Conservation (phyloP, 1,139 yeast species). For the Lodderomyces theae region DNA sequence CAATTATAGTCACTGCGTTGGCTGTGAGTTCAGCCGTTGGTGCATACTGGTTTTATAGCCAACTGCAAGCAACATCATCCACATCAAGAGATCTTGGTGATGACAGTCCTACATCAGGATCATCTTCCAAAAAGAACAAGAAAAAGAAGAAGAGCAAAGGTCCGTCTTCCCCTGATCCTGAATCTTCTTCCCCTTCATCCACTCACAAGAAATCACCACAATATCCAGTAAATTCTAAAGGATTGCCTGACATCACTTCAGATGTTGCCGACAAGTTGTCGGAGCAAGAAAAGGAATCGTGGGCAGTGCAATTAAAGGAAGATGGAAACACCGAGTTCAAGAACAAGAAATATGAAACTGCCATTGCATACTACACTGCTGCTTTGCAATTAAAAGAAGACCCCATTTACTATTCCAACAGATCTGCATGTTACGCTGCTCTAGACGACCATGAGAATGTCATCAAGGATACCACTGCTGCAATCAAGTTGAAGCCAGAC, state of each 20-base stretch:
- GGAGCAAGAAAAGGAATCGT: slow-evolving; percentile 56
- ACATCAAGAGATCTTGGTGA: slow-evolving; percentile 5
- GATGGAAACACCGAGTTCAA: slow-evolving; percentile 85
- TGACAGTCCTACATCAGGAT: neutral
- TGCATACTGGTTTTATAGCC: slow-evolving; percentile 53
- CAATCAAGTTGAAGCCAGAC: slow-evolving; percentile 81
- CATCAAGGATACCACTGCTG: slow-evolving; percentile 81
- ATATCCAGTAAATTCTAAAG: slow-evolving; percentile 26
- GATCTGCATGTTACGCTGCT: slow-evolving; percentile 93
- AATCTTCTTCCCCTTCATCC: neutral
- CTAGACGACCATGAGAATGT: slow-evolving; percentile 77
- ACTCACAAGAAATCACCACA: slow-evolving; percentile 5
- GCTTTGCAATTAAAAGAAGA: slow-evolving; percentile 77
- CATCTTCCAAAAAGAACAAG: slow-evolving; percentile 8
- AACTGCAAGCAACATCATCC: slow-evolving; percentile 21
- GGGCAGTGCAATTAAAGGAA: slow-evolving; percentile 79
- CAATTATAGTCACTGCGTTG: slow-evolving; percentile 56
- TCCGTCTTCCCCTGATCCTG: slow-evolving; percentile 9
- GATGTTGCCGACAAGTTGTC: slow-evolving; percentile 47
- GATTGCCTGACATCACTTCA: slow-evolving; percentile 54
- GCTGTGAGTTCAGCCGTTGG: slow-evolving; percentile 63
- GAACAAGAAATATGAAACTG: slow-evolving; percentile 63
- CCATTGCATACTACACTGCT: slow-evolving; percentile 71
- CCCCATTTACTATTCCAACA: slow-evolving; percentile 87
- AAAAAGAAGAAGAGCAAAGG: slow-evolving; percentile 12